phyloP scores from a whole-genome alignment of 2,329 filamentous ascomycete species.

The Cryphonectria carpinicola region DNA sequence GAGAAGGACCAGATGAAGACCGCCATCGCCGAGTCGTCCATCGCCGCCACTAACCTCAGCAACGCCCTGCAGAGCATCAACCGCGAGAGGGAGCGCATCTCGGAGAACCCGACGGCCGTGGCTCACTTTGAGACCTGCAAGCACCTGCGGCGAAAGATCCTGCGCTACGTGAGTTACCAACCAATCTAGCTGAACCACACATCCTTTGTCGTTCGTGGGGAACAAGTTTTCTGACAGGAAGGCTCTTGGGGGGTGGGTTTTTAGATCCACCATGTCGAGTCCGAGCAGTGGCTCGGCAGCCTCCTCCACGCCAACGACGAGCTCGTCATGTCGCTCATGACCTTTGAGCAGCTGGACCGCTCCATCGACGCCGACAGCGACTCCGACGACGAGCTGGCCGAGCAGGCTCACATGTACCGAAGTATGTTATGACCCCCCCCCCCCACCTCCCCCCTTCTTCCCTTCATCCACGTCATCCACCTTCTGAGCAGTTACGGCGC shows the following conservation, averaged over 20 bases:
- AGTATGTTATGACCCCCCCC: constrained; percentile 46
- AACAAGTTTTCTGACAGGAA: not conserved
- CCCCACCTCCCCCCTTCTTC: not conserved
- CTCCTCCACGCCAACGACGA: constrained; percentile 94
- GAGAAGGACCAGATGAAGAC: constrained; percentile 88
- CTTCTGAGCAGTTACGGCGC: not conserved
- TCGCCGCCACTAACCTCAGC: constrained; percentile 86
- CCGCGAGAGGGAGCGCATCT: constrained; percentile 84
- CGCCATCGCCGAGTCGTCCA: constrained; percentile 85
- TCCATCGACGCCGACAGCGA: constrained; percentile 78
- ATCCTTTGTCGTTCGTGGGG: not conserved
- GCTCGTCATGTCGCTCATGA: constrained; percentile 90
- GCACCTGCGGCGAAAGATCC: constrained; percentile 76
- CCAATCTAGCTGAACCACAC: not conserved
- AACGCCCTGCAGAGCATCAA: constrained; percentile 91
- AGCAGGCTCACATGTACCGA: constrained; percentile 67
- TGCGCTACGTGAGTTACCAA: constrained; percentile 70
- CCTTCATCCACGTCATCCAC: not conserved
- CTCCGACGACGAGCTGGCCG: constrained; percentile 69
- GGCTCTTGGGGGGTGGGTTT: not conserved
- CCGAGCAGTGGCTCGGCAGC: constrained; percentile 88
- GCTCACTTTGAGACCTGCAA: constrained; percentile 87
- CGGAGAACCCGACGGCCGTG: constrained; percentile 76
- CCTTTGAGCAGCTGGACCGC: constrained; percentile 90
- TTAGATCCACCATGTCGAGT: constrained; percentile 87